Evolutionary conservation across 73 alveolate species (phyloP), one percentile per base, ranked within the genome.

Genomic region (Stentor roeselii): DNA sequence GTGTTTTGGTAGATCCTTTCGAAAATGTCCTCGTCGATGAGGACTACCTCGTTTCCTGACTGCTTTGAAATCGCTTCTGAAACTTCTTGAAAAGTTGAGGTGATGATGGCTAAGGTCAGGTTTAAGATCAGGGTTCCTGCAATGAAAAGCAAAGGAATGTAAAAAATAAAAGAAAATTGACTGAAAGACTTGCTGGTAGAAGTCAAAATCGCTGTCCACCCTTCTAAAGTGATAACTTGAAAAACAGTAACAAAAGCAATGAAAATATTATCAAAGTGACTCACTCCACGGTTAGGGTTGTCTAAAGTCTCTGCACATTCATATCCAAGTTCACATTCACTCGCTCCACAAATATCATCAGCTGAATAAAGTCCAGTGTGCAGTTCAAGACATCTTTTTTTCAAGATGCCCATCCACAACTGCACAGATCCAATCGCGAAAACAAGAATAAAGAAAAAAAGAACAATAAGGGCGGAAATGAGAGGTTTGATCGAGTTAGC

Each of bases 341-440:
- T n/a, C 21, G 0, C 80, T 30, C 80, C 80, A 60, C 78, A 60
- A 3, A 60, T 11, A 50, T 21, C 21, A 50, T 50, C 67, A 6
- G 30, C 67, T 6, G 80, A 27, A 2, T 42, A 75, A 38, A 84
- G 82, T 32, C 99, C 99, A 40, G 88, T 91, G 42, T 87, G 88
- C 3, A 84, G 60, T 39, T 78, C 78, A 88, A 94, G 78, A 76
- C 99, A 96, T 59, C 98, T 82, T 60, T 82, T 42, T 74, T 86
- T 87, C 41, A 93, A 84, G 32, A 82, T 75, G 3, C 99, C 99
- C 36, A 78, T 36, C 84, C 93, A 92, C 76, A 95, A 84, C 87
- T 96, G 93, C 36, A 93, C 88, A 27, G 96, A 98, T 21, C 94
- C 99, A 3, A 96, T 95, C 6, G 98, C 97, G 84, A 96, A 96